phyloP scores from a whole-genome alignment of 1,284 basidiomycete genomes.

The Moniliophthora roreri region DNA sequence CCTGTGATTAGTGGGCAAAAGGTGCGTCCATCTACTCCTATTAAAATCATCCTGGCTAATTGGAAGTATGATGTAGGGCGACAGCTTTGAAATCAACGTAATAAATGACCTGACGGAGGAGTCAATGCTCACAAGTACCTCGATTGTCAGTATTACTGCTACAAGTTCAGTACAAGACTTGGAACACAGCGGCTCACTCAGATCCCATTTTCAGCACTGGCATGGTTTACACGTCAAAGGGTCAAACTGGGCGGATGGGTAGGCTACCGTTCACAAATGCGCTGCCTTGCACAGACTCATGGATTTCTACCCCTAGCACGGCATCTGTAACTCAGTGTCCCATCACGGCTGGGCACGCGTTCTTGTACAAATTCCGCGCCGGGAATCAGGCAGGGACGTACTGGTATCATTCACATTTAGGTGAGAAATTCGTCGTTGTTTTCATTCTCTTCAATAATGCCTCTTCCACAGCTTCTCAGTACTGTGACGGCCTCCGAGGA shows the following conservation, averaged over 20 bases:
- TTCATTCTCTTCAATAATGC: not conserved
- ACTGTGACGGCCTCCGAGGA: conserved; percentile 17
- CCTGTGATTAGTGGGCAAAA: not conserved
- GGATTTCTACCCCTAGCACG: not conserved
- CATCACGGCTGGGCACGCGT: not conserved
- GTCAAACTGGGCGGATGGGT: not conserved
- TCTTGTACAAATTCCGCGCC: not conserved
- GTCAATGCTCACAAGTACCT: not conserved
- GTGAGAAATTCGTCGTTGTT: not conserved
- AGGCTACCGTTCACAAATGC: not conserved
- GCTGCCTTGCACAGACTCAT: not conserved
- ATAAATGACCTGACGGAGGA: not conserved
- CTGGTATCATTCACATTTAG: not conserved
- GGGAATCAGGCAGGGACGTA: not conserved
- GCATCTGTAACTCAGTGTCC: not conserved
- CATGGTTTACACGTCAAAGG: not conserved
- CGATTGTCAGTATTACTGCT: not conserved
- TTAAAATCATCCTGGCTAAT: no score
- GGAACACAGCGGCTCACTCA: no score
- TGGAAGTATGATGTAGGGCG: not conserved
- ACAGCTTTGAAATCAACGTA: not conserved
- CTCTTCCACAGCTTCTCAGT: conserved; percentile 17
- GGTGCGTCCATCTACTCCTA: not conserved
- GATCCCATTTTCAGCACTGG: not conserved
- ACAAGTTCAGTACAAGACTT: no score